These are phyloP conservation scores for Boletus rex-veris DNA, from an alignment of 768 basidiomycete genomes.

Conservation along the genomic window DNA sequence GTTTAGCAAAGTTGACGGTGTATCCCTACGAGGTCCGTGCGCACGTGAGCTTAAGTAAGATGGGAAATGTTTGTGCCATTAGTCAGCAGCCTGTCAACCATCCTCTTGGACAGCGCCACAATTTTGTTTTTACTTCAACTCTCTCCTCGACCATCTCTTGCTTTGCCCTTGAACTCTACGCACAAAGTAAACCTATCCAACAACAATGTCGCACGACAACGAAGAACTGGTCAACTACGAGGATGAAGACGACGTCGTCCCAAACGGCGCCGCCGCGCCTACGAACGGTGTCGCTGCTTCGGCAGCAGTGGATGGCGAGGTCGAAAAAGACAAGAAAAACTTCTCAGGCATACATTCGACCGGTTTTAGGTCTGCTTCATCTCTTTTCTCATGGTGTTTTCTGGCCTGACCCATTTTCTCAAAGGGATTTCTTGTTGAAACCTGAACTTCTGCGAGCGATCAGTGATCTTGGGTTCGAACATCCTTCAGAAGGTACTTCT, in stretches of 20 bases:
- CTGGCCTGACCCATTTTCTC: slow-evolving; percentile 9
- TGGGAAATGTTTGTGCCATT: slow-evolving; percentile 13
- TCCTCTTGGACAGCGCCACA: slow-evolving; percentile 20
- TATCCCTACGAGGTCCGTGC: slow-evolving; percentile 25
- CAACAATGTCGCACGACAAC: slow-evolving; percentile 75
- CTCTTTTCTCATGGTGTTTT: slow-evolving; percentile 2
- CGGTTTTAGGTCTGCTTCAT: slow-evolving; percentile 78
- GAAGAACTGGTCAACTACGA: slow-evolving; percentile 95
- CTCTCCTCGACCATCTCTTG: slow-evolving; percentile 13
- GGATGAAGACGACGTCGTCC: slow-evolving; percentile 78
- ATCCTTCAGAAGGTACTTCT: slow-evolving; percentile 90
- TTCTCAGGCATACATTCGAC: slow-evolving; percentile 99
- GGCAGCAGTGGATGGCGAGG: slow-evolving; percentile 46
- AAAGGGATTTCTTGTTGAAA: slow-evolving; percentile 95
- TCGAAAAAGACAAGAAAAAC: slow-evolving; percentile 90
- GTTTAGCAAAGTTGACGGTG: no score
- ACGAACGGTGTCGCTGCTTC: slow-evolving; percentile 48
- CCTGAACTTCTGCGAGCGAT: slow-evolving; percentile 96
- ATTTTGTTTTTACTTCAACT: slow-evolving; percentile 24
- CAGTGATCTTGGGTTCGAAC: slow-evolving; percentile 99
- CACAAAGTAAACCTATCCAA: slow-evolving; percentile 22
- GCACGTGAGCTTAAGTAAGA: slow-evolving; percentile 21
- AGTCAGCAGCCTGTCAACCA: slow-evolving; percentile 24
- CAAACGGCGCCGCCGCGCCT: slow-evolving; percentile 51
- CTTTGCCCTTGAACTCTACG: slow-evolving; percentile 24